Conservation (phyloP, 108 stramenopile species). For the Cyclotella cryptica region DNA sequence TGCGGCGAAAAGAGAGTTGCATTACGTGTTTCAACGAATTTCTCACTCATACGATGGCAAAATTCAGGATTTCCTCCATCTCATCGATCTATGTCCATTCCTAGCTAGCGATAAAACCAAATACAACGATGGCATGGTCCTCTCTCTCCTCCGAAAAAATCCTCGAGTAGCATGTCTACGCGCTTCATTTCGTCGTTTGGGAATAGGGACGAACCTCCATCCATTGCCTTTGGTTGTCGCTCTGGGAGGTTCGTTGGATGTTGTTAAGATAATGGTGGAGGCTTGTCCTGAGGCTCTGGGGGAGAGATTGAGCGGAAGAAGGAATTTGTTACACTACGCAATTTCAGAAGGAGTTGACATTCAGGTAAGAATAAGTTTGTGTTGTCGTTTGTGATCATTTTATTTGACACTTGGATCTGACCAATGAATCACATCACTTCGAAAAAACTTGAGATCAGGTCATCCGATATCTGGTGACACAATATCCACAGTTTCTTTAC, state of each 20-base stretch:
- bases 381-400: background rate
- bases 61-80: slow-evolving; percentile 24
- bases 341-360: slow-evolving; percentile 41
- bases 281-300: slow-evolving; percentile 35
- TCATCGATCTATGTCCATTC: slow-evolving; percentile 47
- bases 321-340: slow-evolving; percentile 38
- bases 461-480: slow-evolving; percentile 26
- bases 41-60: background rate
- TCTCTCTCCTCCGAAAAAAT: slow-evolving; percentile 17
- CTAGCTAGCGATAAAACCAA: slow-evolving; percentile 30
- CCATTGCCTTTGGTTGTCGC: slow-evolving; percentile 40
- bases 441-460: background rate
- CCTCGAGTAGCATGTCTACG: slow-evolving; percentile 27
- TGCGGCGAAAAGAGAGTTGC: no score
- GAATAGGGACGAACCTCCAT: slow-evolving; percentile 34
- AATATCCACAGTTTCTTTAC: slow-evolving; percentile 17
- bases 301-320: slow-evolving; percentile 26
- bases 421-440: background rate
- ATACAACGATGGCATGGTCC: slow-evolving; percentile 39
- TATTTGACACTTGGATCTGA: no score
- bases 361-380: background rate
- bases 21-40: no score
- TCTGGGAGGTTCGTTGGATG: slow-evolving; percentile 39
- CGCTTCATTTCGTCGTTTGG: slow-evolving; percentile 31
- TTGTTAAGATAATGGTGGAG: slow-evolving; percentile 32